Base-by-base conservation (phyloP, 352 stramenopile species). In the Pythium insidiosum region DNA sequence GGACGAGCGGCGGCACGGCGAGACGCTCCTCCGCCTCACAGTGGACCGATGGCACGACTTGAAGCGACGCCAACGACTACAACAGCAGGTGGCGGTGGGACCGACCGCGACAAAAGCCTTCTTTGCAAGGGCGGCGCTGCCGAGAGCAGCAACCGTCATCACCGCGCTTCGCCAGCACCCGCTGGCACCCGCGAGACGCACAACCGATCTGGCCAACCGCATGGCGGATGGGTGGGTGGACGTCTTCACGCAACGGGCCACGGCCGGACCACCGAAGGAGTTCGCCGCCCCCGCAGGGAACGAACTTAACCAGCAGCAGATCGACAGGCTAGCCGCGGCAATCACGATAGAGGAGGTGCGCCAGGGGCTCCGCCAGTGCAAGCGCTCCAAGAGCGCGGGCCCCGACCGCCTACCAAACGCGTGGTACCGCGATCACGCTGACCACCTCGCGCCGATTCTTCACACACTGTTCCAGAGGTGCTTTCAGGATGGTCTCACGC, bases 361-460 rank as follows among this genome's bases (percentile, higher is more conserved):
- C 1, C 0, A 3, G 1, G 41, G 41, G 0, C 25, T 57, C 6
- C 24, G n/a, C 12, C 15, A 10, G 1, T 51, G 42, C 22, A 35
- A 33, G 12, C 11, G 39, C 11, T 7, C 21, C 6, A 56, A 56
- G 26, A 38, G 37, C 0, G 31, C 23, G 1, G 48, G 40, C 2
- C 40, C 49, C 0, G 49, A 57, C 29, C 41, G 42, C 0, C 11
- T 50, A 5, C 42, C 41, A 4, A 57, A 57, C 23, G 42, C 47
- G 21, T 57, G 41, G 41, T 57, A 57, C 22, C 24, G 28, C 4
- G 34, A 57, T 19, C 29, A 51, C 16, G 28, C 35, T n/a, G 40
- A 45, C 7, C 1, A 26, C 3, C 26, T 54, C 0, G 36, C 28
- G 1, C 11, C 13, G 21, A 4, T 45, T 15, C 34, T 56, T n/a